Evolutionary conservation across 2,329 filamentous ascomycete genomes (phyloP).

Genomic region (Leptographium galeiforme): DNA sequence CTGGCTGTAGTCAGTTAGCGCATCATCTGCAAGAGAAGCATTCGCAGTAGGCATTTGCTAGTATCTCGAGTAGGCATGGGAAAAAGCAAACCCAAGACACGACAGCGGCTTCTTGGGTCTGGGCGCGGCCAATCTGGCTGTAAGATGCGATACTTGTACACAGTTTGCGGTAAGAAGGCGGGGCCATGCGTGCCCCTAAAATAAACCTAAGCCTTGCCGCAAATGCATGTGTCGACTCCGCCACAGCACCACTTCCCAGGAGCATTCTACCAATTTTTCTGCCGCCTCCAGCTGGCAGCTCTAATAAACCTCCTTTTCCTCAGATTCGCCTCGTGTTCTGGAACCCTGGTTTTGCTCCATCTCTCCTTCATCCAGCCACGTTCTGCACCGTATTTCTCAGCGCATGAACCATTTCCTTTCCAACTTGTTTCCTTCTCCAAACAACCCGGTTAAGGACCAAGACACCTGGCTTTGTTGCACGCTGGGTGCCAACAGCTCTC

Average conservation of each 20-base stretch:
- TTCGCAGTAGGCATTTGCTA: too few relatives aligned
- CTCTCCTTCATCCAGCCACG: conserved; percentile 2
- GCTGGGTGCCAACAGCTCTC: too few relatives aligned
- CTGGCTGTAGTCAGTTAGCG: too few relatives aligned
- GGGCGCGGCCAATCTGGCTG: too few relatives aligned
- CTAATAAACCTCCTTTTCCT: background rate
- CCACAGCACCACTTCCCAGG: background rate
- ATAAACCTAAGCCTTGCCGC: background rate
- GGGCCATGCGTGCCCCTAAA: background rate
- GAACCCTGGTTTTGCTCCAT: conserved; percentile 5
- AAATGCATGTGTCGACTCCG: background rate
- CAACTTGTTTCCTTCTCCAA: background rate
- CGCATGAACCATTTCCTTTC: background rate
- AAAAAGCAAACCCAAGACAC: too few relatives aligned
- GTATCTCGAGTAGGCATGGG: too few relatives aligned
- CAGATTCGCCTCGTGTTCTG: background rate
- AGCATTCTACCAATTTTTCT: background rate
- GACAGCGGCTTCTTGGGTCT: too few relatives aligned
- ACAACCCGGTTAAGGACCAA: too few relatives aligned
- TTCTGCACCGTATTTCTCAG: background rate
- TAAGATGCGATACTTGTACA: background rate
- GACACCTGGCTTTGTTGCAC: too few relatives aligned
- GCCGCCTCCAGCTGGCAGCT: background rate
- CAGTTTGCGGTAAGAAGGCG: background rate
- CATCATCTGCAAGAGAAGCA: too few relatives aligned